Conservation (phyloP, 257 asterid genomes). For the Solanum arcanum region DNA sequence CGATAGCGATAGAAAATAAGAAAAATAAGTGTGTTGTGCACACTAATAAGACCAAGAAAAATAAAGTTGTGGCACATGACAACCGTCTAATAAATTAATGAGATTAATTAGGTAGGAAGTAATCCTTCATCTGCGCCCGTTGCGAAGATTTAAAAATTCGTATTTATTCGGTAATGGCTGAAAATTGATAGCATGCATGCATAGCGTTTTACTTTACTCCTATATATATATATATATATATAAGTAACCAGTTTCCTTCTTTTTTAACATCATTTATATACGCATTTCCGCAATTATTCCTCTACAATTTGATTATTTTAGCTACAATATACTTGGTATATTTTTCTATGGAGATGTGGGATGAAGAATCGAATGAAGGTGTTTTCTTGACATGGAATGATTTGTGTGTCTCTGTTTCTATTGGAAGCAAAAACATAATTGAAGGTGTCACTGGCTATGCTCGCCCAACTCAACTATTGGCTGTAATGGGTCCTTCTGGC, state of each 20-base stretch:
- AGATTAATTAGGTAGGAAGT: neutral
- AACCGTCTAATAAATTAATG: neutral
- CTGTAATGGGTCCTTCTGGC: constrained; percentile 29
- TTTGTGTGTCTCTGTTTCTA: constrained; percentile 13
- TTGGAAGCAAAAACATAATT: constrained; percentile 1
- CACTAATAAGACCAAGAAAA: too few species aligned
- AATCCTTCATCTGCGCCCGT: neutral
- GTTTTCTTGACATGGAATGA: constrained; percentile 18
- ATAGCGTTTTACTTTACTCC: neutral
- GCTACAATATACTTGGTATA: neutral
- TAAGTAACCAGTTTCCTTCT: neutral
- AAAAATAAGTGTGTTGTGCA: neutral
- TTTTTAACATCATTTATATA: neutral
- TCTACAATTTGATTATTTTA: neutral
- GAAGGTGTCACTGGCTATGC: constrained; percentile 24
- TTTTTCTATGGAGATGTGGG: neutral
- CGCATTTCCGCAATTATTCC: neutral
- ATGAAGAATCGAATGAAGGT: neutral
- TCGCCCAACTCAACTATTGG: constrained; percentile 17
- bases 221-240: too few species aligned
- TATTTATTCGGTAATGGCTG: neutral
- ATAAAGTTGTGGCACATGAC: too few species aligned
- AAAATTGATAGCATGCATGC: neutral
- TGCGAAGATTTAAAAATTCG: neutral
- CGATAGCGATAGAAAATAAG: neutral